These are phyloP conservation scores for Starmerella khaoyaiensis DNA, from an alignment of 805 yeast genomes.

Conservation along the genomic window DNA sequence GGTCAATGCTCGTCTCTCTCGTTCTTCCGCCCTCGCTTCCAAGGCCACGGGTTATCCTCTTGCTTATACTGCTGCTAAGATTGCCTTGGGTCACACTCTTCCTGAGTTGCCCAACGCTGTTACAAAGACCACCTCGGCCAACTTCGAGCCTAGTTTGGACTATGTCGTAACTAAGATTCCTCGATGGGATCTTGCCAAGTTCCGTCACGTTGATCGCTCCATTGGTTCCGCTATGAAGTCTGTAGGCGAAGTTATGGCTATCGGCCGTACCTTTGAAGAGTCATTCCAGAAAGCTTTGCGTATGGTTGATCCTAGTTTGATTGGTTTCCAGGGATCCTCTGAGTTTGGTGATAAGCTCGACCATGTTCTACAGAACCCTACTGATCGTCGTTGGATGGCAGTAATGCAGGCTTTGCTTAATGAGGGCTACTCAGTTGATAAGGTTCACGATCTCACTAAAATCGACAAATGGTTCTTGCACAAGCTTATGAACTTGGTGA, in stretches of 20 bases:
- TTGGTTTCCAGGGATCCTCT: conserved; percentile 79
- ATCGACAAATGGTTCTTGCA: conserved; percentile 93
- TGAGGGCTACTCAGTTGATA: conserved; percentile 81
- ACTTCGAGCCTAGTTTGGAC: conserved; percentile 93
- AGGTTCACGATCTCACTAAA: conserved; percentile 79
- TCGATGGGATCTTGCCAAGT: conserved; percentile 94
- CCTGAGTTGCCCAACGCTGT: conserved; percentile 95
- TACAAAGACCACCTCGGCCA: conserved; percentile 89
- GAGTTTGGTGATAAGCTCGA: conserved; percentile 65
- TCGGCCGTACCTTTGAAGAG: conserved; percentile 95
- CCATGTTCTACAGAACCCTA: conserved; percentile 87
- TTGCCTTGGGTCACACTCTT: conserved; percentile 85
- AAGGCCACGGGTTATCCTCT: conserved; percentile 98
- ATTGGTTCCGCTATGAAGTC: conserved; percentile 96
- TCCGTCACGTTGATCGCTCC: conserved; percentile 86
- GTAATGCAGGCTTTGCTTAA: conserved; percentile 93
- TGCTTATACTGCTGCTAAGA: conserved; percentile 97
- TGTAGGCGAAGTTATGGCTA: conserved; percentile 98
- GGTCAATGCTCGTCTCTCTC: conserved; percentile 91
- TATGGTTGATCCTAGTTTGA: conserved; percentile 76
- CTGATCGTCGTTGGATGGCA: conserved; percentile 94
- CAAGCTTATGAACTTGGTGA: conserved; percentile 86
- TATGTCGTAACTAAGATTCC: conserved; percentile 96
- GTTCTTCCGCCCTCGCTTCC: conserved; percentile 96
- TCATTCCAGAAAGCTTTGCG: conserved; percentile 95